phyloP scores from a whole-genome alignment of 805 yeast genomes.

The Spathaspora sp. region DNA sequence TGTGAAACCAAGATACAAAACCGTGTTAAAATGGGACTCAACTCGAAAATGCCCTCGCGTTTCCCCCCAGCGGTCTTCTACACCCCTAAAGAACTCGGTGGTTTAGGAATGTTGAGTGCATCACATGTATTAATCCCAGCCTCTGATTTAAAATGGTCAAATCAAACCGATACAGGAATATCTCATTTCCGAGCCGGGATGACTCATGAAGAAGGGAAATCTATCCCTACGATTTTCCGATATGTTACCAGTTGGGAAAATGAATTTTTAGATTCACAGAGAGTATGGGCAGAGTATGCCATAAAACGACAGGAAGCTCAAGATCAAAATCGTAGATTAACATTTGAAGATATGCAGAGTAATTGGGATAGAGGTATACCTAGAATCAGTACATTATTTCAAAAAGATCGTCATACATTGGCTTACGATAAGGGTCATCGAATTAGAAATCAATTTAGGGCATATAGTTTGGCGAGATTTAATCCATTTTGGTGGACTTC shows the following conservation, averaged over 20 bases:
- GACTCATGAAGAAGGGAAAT: conserved; percentile 73
- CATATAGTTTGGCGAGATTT: conserved; percentile 63
- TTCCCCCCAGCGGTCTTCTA: conserved; percentile 99
- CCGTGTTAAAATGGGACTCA: conserved; percentile 88
- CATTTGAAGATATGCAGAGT: conserved; percentile 90
- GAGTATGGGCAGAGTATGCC: conserved; percentile 98
- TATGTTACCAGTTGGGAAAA: conserved; percentile 96
- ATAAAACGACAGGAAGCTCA: conserved; percentile 82
- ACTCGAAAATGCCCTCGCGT: conserved; percentile 97
- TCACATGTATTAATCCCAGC: conserved; percentile 94
- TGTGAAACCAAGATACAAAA: conserved; percentile 93
- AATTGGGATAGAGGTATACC: conserved; percentile 98
- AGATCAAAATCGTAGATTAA: conserved; percentile 78
- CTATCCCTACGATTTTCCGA: conserved; percentile 90
- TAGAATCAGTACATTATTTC: conserved; percentile 90
- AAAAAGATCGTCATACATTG: conserved; percentile 88
- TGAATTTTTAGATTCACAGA: conserved; percentile 87
- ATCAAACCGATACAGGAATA: conserved; percentile 90
- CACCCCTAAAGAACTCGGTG: conserved; percentile 96
- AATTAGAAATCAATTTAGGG: conserved; percentile 72
- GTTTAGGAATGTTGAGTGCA: conserved; percentile 96
- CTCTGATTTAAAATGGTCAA: conserved; percentile 86
- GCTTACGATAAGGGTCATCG: conserved; percentile 96
- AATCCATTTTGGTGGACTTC: conserved; percentile 98
- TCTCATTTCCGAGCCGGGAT: conserved; percentile 94